These are phyloP conservation scores for Drechslerella stenobrocha DNA, from an alignment of 2,329 filamentous ascomycete genomes.

Conservation along the genomic window DNA sequence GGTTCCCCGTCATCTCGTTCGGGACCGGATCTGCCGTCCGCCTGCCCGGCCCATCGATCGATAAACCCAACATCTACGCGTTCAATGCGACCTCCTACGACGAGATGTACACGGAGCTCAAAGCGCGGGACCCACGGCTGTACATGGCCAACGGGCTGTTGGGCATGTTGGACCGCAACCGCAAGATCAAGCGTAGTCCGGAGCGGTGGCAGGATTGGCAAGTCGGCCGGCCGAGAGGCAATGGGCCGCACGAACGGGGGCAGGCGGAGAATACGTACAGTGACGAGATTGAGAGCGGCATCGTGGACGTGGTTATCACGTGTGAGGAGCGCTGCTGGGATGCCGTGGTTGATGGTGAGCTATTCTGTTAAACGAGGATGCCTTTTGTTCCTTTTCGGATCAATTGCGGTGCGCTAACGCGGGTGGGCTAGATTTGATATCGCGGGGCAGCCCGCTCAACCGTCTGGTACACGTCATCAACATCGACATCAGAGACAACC, in stretches of 20 bases:
- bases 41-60: conserved; percentile 85
- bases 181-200: conserved; percentile 88
- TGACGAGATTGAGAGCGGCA: conserved; percentile 78
- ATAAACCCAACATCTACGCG: conserved; percentile 93
- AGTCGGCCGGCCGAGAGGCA: conserved; percentile 77
- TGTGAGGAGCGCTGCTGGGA: conserved; percentile 99
- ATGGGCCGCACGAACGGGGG: conserved; percentile 57
- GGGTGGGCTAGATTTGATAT: conserved; percentile 68
- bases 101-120: conserved; percentile 88
- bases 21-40: conserved; percentile 94
- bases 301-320: conserved; percentile 93
- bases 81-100: conserved; percentile 98
- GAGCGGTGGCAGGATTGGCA: conserved; percentile 99
- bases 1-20: conserved; percentile 96
- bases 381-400: neutral
- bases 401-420: too few relatives aligned
- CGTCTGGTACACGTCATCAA: conserved; percentile 97
- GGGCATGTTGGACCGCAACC: conserved; percentile 93
- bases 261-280: conserved; percentile 44
- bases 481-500: conserved; percentile 96
- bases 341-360: conserved; percentile 75
- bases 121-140: conserved; percentile 78
- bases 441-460: conserved; percentile 82
- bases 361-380: neutral
- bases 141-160: conserved; percentile 91